phyloP scores from a whole-genome alignment of 805 yeast genomes.

The Ogataea kodamae region DNA sequence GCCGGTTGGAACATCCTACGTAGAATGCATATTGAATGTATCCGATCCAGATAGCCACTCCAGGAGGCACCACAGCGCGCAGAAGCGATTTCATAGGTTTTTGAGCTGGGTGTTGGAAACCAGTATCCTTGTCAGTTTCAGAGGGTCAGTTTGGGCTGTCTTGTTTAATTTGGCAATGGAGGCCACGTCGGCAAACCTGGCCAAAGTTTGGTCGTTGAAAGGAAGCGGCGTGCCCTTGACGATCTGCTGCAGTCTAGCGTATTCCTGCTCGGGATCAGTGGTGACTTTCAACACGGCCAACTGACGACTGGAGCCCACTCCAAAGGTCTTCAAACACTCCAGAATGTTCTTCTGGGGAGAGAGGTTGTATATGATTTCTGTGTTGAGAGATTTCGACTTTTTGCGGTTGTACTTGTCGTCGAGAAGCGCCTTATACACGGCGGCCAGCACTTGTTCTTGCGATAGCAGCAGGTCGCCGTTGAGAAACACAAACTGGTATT shows the following conservation, averaged over 20 bases:
- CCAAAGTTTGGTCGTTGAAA: slow-evolving; percentile 33
- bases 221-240: slow-evolving; percentile 36
- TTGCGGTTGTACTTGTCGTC: slow-evolving; percentile 46
- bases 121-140: slow-evolving; percentile 22
- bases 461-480: slow-evolving; percentile 58
- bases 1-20: slow-evolving; percentile 24
- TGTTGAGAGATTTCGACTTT: slow-evolving; percentile 64
- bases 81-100: slow-evolving; percentile 17
- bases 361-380: slow-evolving; percentile 66
- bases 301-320: slow-evolving; percentile 48
- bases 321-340: slow-evolving; percentile 70
- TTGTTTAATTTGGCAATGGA: slow-evolving; percentile 27
- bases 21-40: slow-evolving; percentile 28
- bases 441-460: slow-evolving; percentile 57
- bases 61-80: slow-evolving; percentile 12
- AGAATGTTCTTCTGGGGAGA: slow-evolving; percentile 69
- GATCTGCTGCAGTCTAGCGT: slow-evolving; percentile 18
- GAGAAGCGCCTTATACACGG: slow-evolving; percentile 56
- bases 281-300: slow-evolving; percentile 51
- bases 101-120: slow-evolving; percentile 31
- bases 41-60: slow-evolving; percentile 21
- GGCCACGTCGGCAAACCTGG: slow-evolving; percentile 32
- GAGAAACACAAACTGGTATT: slow-evolving; percentile 62
- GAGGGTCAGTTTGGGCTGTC: slow-evolving; percentile 20
- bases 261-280: slow-evolving; percentile 6